phyloP scores from a whole-genome alignment of 169 alveolate species.

The Cryptosporidium tyzzeri region DNA sequence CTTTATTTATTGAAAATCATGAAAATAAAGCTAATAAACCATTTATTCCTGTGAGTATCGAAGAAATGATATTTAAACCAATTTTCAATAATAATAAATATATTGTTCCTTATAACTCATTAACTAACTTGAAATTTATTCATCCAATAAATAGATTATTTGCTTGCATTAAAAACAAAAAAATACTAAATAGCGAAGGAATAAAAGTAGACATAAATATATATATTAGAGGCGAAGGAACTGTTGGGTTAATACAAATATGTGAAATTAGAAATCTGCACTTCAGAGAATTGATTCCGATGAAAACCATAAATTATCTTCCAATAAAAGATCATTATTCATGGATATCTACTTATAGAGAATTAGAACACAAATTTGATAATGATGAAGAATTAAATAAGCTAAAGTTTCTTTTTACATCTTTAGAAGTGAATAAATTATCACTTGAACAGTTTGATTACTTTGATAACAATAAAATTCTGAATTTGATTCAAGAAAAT shows the following conservation, averaged over 20 bases:
- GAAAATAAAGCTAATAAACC: neutral
- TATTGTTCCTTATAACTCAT: slow-evolving; percentile 4
- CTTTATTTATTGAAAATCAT: slow-evolving; percentile 18
- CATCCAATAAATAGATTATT: slow-evolving; percentile 18
- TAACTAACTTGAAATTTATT: slow-evolving; percentile 8
- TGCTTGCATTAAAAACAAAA: slow-evolving; percentile 20
- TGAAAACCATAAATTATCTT: neutral
- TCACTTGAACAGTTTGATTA: slow-evolving; percentile 9
- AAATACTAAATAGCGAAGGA: slow-evolving; percentile 6
- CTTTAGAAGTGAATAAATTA: neutral
- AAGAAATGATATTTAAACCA: slow-evolving; percentile 33
- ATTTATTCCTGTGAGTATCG: slow-evolving; percentile 25
- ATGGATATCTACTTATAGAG: slow-evolving; percentile 24
- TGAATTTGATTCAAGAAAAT: slow-evolving; percentile 14
- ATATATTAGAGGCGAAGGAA: neutral
- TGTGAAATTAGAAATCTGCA: slow-evolving; percentile 1
- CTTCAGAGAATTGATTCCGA: slow-evolving; percentile 6
- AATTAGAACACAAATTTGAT: slow-evolving; percentile 3
- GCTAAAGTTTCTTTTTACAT: slow-evolving; percentile 7
- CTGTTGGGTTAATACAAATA: neutral
- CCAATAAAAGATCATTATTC: slow-evolving; percentile 34
- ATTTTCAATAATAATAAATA: neutral
- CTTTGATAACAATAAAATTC: neutral
- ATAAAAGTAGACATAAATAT: slow-evolving; percentile 19
- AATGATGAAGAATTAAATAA: neutral